phyloP scores from a whole-genome alignment of 2,329 filamentous ascomycete genomes.

The Apiospora arundinis region DNA sequence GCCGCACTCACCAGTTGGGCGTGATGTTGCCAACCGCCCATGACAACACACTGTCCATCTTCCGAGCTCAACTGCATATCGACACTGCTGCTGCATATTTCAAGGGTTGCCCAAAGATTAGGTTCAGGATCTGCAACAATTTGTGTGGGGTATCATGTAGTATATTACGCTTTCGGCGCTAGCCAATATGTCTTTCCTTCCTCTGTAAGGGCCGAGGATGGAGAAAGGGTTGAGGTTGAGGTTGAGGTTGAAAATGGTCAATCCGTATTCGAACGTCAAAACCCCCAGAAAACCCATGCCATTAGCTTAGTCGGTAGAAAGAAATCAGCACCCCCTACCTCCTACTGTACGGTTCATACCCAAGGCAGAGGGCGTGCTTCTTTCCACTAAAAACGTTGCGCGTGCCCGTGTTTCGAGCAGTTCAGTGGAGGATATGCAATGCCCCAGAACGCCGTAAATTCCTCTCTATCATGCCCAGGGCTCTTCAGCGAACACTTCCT shows the following conservation, averaged over 20 bases:
- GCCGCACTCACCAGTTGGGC: no score
- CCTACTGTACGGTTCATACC: neutral
- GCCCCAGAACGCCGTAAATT: neutral
- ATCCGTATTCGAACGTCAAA: neutral
- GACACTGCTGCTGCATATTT: neutral
- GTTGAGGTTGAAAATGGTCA: no score
- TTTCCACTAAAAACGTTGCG: neutral
- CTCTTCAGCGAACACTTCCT: neutral
- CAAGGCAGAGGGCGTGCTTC: neutral
- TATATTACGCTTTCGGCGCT: slow-evolving; percentile 9
- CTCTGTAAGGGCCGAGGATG: neutral
- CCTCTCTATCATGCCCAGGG: neutral
- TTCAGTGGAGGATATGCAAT: neutral
- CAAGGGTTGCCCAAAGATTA: neutral
- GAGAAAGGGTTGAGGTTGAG: slow-evolving; percentile 4
- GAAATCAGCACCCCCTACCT: neutral
- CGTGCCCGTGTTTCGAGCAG: neutral
- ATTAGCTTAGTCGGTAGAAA: no score
- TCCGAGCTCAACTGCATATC: no score
- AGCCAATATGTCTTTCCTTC: neutral
- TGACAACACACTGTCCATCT: no score
- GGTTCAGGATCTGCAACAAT: slow-evolving; percentile 4
- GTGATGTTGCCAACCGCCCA: no score
- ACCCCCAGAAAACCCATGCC: neutral
- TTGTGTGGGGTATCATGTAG: slow-evolving; percentile 15